These are phyloP conservation scores for Xylaria bambusicola DNA, from an alignment of 495 filamentous ascomycete genomes.

Conservation along the genomic window DNA sequence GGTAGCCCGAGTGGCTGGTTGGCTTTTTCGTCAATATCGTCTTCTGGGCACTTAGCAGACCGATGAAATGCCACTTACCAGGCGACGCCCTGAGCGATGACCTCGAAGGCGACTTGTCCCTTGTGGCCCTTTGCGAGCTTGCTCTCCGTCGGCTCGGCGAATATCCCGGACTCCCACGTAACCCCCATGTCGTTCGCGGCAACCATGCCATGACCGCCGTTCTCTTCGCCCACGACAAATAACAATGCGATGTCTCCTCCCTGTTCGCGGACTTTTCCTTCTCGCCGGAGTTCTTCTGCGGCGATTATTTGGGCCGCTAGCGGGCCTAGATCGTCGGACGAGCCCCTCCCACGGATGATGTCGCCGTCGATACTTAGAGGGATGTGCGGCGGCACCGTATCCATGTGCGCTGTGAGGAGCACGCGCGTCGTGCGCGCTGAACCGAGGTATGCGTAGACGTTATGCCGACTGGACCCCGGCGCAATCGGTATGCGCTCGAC, in stretches of 20 bases:
- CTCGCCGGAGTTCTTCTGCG: conserved; percentile 54
- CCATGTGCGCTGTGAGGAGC: conserved; percentile 59
- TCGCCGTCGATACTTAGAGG: conserved; percentile 45
- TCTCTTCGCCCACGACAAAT: conserved; percentile 79
- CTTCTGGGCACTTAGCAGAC: background rate
- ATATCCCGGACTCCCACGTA: conserved; percentile 64
- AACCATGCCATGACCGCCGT: conserved; percentile 68
- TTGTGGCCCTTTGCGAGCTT: conserved; percentile 75
- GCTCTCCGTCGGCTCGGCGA: conserved; percentile 73
- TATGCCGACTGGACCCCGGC: conserved; percentile 51
- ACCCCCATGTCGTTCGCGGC: conserved; percentile 47
- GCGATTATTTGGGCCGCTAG: conserved; percentile 66
- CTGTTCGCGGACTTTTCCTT: conserved; percentile 24
- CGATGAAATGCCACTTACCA: conserved; percentile 25
- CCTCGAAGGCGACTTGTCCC: conserved; percentile 61
- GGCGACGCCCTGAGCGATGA: conserved; percentile 63
- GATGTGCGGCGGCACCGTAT: conserved; percentile 56
- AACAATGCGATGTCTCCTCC: conserved; percentile 58
- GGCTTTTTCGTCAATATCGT: background rate
- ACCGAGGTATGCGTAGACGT: conserved; percentile 67
- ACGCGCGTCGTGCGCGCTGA: conserved; percentile 53
- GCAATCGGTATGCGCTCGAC: conserved; percentile 37
- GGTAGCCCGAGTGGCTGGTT: conserved; percentile 69
- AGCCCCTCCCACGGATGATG: conserved; percentile 64
- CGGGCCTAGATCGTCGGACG: conserved; percentile 71